Evolutionary conservation across 441 rosid genomes (phyloP).

Genomic region (Populus hybrid): DNA sequence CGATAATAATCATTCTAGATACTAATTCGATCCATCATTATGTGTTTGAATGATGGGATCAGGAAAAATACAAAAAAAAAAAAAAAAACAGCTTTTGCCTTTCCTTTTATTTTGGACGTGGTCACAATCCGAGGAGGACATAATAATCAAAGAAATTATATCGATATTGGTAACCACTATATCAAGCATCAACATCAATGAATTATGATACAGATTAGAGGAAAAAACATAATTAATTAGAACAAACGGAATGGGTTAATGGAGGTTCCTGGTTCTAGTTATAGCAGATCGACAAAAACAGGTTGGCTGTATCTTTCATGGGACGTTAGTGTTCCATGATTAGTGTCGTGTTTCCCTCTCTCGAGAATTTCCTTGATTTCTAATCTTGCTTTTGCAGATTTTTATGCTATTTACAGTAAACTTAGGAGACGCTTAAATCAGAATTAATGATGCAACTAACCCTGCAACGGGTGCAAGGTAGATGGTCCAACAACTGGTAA

Average conservation of each 20-base stretch:
- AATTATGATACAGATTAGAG: not conserved
- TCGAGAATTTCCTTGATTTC: not conserved
- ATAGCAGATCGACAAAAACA: conserved; percentile 4
- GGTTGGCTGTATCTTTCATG: conserved; percentile 14
- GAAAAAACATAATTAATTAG: not conserved
- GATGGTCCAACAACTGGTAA: not conserved
- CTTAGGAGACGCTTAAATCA: not conserved
- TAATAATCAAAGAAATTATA: not conserved
- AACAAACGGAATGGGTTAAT: conserved; percentile 1
- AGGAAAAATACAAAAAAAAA: not conserved
- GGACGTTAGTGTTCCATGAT: not conserved
- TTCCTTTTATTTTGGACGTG: not conserved
- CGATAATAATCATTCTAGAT: too few relatives aligned
- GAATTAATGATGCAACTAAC: too few relatives aligned
- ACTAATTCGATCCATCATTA: too few relatives aligned
- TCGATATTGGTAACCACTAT: not conserved
- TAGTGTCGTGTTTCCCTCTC: not conserved
- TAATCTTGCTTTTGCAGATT: not conserved
- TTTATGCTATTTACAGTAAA: not conserved
- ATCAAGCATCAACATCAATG: not conserved
- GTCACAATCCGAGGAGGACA: not conserved
- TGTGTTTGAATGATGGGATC: too few relatives aligned
- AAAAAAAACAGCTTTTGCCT: not conserved
- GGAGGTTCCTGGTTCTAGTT: not conserved
- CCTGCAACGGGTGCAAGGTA: too few relatives aligned